Evolutionary conservation across 2,329 filamentous ascomycete species (phyloP).

Genomic region (Fusarium succisae): DNA sequence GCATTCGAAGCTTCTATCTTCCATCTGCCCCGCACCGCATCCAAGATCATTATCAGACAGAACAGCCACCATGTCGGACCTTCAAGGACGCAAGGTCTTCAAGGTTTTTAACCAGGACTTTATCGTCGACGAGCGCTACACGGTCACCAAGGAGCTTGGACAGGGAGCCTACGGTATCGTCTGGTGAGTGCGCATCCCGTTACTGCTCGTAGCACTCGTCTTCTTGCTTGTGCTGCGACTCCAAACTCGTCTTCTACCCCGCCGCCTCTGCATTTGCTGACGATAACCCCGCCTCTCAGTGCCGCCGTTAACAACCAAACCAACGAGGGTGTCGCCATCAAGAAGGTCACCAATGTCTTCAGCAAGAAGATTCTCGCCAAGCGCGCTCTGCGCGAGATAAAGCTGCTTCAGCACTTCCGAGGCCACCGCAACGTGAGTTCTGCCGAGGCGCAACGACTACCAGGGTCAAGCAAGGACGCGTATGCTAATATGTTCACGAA

Average conservation of each 20-base stretch:
- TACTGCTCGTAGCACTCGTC: neutral
- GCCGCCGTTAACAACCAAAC: conserved; percentile 92
- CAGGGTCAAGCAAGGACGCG: neutral
- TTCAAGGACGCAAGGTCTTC: conserved; percentile 82
- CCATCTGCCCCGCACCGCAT: conserved; percentile 25
- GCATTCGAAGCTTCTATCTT: conserved; percentile 18
- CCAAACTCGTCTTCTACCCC: conserved; percentile 38
- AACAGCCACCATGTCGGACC: conserved; percentile 50
- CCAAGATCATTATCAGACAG: neutral
- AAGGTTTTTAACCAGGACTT: conserved; percentile 99
- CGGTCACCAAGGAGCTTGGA: conserved; percentile 97
- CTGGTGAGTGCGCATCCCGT: conserved; percentile 69
- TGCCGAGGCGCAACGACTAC: neutral
- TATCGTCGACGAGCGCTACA: conserved; percentile 97
- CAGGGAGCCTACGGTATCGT: conserved; percentile 99
- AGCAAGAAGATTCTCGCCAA: conserved; percentile 99
- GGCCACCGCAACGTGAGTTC: conserved; percentile 81
- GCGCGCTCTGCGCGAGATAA: conserved; percentile 96
- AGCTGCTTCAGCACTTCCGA: conserved; percentile 96
- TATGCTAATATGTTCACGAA: conserved; percentile 28
- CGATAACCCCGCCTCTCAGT: conserved; percentile 59
- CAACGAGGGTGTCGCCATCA: conserved; percentile 95
- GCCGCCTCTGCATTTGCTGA: conserved; percentile 41
- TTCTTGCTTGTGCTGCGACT: conserved; percentile 26
- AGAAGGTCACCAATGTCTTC: conserved; percentile 99